phyloP scores from a whole-genome alignment of 345 rosid species.

The Pistacia atlantica region DNA sequence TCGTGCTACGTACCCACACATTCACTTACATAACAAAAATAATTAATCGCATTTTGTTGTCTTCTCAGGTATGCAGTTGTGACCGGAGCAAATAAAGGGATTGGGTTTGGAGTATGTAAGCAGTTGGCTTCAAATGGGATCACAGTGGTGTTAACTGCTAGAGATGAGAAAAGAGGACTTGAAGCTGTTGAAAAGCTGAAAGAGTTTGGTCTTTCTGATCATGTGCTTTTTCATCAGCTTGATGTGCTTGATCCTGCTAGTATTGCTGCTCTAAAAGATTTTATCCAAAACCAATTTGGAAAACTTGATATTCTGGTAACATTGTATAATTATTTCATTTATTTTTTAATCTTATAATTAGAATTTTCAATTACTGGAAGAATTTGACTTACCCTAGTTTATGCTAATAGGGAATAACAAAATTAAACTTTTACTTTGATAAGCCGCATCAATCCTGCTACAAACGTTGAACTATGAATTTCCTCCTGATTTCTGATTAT shows the following conservation, averaged over 20 bases:
- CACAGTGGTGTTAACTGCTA: conserved; percentile 30
- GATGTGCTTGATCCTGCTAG: conserved; percentile 36
- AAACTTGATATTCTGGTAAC: conserved; percentile 46
- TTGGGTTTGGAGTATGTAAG: conserved; percentile 30
- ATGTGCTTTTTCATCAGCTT: conserved; percentile 39
- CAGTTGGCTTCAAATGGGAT: conserved; percentile 34
- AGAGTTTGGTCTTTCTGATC: conserved; percentile 11
- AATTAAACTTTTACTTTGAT: too few species aligned
- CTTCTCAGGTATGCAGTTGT: conserved; percentile 30
- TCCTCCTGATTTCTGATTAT: background rate
- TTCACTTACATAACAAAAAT: too few species aligned
- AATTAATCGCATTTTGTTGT: background rate
- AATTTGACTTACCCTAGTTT: too few species aligned
- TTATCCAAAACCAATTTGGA: conserved; percentile 32
- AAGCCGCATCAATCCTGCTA: too few species aligned
- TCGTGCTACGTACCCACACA: too few species aligned
- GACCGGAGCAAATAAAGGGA: conserved; percentile 38
- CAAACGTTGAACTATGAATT: too few species aligned
- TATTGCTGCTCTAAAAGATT: conserved; percentile 31
- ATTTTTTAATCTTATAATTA: too few species aligned
- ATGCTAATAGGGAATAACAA: too few species aligned
- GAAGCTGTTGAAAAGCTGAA: conserved; percentile 35
- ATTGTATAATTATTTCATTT: background rate
- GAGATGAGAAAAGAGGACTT: conserved; percentile 40
- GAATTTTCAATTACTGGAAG: too few species aligned